phyloP scores from a whole-genome alignment of 805 yeast genomes.

The Tetrapisispora iriomotensis region DNA sequence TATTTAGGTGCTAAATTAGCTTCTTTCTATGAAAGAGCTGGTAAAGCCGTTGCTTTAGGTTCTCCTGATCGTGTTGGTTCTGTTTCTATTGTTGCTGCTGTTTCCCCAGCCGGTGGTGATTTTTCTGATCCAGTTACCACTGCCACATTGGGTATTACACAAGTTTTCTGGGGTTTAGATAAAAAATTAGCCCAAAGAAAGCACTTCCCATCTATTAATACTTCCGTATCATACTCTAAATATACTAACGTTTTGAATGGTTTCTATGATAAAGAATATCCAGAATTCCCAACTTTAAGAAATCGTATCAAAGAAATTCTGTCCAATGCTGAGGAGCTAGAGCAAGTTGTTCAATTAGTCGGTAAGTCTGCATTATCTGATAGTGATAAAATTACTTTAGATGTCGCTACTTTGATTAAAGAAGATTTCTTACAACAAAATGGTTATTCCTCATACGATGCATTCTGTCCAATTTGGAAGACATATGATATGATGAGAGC shows the following conservation, averaged over 20 bases:
- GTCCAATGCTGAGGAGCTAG: conserved; percentile 95
- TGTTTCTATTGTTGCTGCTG: conserved; percentile 99
- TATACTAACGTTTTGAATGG: conserved; percentile 80
- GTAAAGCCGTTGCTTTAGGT: conserved; percentile 90
- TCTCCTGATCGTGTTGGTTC: conserved; percentile 95
- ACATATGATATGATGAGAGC: conserved; percentile 97
- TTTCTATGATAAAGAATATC: conserved; percentile 76
- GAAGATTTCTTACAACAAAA: conserved; percentile 99
- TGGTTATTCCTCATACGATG: conserved; percentile 97
- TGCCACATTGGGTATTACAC: conserved; percentile 97
- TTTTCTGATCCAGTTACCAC: conserved; percentile 99
- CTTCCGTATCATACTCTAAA: conserved; percentile 92
- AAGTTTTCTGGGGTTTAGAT: conserved; percentile 99
- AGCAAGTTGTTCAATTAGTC: conserved; percentile 97
- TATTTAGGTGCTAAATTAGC: conserved; percentile 98
- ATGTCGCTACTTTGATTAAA: conserved; percentile 82
- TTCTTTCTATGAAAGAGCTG: conserved; percentile 99
- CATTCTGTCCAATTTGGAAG: conserved; percentile 99
- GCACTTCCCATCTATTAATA: conserved; percentile 98
- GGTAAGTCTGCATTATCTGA: conserved; percentile 98
- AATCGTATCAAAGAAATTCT: conserved; percentile 88
- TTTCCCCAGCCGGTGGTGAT: conserved; percentile 99
- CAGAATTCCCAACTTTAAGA: conserved; percentile 86
- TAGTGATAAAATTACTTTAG: conserved; percentile 91
- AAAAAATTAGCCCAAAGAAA: conserved; percentile 98